Conservation (phyloP, 2,329 filamentous ascomycete species). For the Blastomyces silverae region DNA sequence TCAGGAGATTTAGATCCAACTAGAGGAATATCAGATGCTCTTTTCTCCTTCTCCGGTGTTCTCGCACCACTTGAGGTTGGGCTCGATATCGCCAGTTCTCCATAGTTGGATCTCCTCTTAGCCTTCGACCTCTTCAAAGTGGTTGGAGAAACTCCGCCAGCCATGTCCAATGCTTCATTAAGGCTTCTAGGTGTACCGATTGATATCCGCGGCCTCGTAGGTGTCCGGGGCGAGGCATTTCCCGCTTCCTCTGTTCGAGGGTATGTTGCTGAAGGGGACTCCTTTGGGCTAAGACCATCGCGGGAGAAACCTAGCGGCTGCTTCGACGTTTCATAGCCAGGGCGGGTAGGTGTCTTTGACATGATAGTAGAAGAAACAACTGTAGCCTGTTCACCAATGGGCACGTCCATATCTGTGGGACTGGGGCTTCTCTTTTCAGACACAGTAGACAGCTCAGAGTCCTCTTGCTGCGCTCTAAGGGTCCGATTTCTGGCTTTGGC, state of each 20-base stretch:
- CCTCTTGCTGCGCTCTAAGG: conserved; percentile 14
- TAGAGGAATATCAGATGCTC: background rate
- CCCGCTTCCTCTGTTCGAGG: background rate
- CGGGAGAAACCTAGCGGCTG: background rate
- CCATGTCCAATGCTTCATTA: conserved; percentile 23
- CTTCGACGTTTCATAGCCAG: conserved; percentile 3
- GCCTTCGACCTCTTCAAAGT: conserved; percentile 38
- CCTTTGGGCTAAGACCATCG: background rate
- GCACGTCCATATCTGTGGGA: conserved; percentile 52
- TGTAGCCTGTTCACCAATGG: conserved; percentile 48
- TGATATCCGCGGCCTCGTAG: conserved; percentile 9
- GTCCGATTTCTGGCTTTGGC: conserved; percentile 34
- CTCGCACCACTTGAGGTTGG: conserved; percentile 20
- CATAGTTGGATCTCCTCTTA: conserved; percentile 37
- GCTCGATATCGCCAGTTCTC: conserved; percentile 29
- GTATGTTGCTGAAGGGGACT: background rate
- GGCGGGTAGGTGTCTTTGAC: background rate
- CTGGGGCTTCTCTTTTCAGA: conserved; percentile 41
- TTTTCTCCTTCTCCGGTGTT: conserved; percentile 12
- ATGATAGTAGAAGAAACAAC: conserved; percentile 10
- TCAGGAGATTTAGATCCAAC: background rate
- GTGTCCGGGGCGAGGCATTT: conserved; percentile 11
- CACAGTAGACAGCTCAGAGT: conserved; percentile 23
- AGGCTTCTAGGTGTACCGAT: conserved; percentile 17
- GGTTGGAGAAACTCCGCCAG: conserved; percentile 30